Base-by-base conservation (phyloP, 805 yeast genomes). In the Ogataea neopini region DNA sequence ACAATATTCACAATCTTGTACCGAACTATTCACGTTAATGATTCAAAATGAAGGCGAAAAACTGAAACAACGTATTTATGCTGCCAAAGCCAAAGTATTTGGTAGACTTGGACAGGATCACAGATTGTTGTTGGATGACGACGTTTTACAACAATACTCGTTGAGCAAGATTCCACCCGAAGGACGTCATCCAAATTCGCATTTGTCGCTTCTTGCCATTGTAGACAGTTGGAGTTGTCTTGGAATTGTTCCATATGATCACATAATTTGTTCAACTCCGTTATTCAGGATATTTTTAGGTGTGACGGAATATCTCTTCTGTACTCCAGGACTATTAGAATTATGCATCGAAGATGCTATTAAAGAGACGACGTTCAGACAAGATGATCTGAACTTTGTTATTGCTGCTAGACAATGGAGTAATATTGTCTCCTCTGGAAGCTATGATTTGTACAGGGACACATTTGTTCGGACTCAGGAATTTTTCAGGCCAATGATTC, bases 241-340 rank as follows among this genome's bases (percentile, higher is more conserved):
- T 36, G 86, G 85, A 1, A 89, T 94, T 35, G 84, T 86, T 29
- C 99, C 99, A 4, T 92, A 94, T 62, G 97, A 92, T 64, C 99
- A 94, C 67, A 91, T 92, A 69, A 91, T 92, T 49, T 92, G 98
- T 63, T 88, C 97, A 1, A 94, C 99, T 0, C 99, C 99, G 30
- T 55, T 86, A 25, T 94, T 92, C 63, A 77, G 98, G 63, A 89
- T 94, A 34, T 89, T 94, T 68, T 74, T 94, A 34, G 98, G 98
- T 38, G 97, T 94, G 19, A 81, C 96, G 0, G 97, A 94, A 63
- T 92, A 89, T 64, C 70, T 94, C 26, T 94, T 92, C 64, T 82
- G 96, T 60, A 80, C 90, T 0, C 92, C 94, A 0, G 86, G 84
- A 1, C 67, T 92, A 30, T 69, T 94, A n/a, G 96, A 90, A 38